phyloP scores from a whole-genome alignment of 1,284 basidiomycete genomes.

The Cutaneotrichosporon spelunceum region DNA sequence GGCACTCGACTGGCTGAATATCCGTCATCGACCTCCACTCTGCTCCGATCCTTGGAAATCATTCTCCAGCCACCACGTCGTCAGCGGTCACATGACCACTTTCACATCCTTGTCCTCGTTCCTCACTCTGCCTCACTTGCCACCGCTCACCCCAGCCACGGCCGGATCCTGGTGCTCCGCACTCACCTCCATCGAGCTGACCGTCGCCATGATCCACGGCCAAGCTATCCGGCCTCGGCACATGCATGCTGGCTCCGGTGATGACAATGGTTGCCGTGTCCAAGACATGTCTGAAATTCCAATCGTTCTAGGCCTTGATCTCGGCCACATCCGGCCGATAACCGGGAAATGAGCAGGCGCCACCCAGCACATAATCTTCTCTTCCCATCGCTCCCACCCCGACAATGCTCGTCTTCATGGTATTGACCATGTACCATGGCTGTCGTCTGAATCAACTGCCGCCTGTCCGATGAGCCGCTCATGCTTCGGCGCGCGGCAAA shows the following conservation, averaged over 20 bases:
- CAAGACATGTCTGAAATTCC: background rate
- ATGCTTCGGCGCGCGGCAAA: background rate
- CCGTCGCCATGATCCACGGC: background rate
- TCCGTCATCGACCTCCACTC: slow-evolving; percentile 4
- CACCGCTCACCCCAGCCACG: background rate
- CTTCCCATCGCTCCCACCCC: background rate
- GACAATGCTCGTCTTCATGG: background rate
- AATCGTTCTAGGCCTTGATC: background rate
- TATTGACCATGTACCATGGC: background rate
- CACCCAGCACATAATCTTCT: background rate
- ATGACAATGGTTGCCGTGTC: background rate
- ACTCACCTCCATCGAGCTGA: background rate
- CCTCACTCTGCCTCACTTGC: background rate
- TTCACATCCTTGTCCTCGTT: background rate
- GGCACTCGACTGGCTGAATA: background rate
- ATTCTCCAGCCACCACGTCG: background rate
- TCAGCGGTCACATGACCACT: background rate
- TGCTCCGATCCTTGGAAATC: slow-evolving; percentile 3
- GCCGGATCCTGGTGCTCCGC: slow-evolving; percentile 6
- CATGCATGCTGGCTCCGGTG: background rate
- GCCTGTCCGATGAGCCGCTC: background rate
- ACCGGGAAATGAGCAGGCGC: background rate
- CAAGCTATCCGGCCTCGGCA: background rate
- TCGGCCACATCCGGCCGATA: background rate
- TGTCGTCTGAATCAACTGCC: background rate